A percentile compares a stretch with the other conserved stretches of the same genome.
Conservation (phyloP, 768 basidiomycete genomes). For the Thelephora ganbajun region DNA sequence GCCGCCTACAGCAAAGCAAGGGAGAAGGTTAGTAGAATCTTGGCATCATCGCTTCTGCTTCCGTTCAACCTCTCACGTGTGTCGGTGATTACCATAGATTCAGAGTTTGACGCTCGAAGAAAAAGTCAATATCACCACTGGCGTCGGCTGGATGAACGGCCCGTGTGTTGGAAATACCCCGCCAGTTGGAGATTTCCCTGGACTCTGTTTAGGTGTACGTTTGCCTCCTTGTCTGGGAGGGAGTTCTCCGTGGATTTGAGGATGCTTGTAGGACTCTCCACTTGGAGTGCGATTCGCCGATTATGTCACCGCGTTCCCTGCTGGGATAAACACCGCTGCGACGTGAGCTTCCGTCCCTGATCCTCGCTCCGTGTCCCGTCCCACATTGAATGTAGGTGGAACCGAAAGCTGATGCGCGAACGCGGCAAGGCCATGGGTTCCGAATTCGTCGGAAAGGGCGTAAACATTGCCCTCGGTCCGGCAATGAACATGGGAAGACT, state of each 20-base stretch:
- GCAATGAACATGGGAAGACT: slow-evolving; percentile 76
- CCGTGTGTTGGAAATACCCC: slow-evolving; percentile 15
- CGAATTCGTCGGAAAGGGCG: slow-evolving; percentile 76
- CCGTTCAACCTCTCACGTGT: too few relatives aligned
- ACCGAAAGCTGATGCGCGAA: slow-evolving; percentile 60
- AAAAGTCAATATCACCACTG: slow-evolving; percentile 20
- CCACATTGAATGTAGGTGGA: slow-evolving; percentile 33
- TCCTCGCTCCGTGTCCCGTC: background rate
- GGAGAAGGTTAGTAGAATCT: background rate
- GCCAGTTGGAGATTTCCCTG: slow-evolving; percentile 11
- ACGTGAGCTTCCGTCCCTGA: slow-evolving; percentile 33
- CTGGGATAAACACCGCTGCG: slow-evolving; percentile 46
- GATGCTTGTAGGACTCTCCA: slow-evolving; percentile 16
- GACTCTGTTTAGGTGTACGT: slow-evolving; percentile 13
- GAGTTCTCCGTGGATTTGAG: background rate
- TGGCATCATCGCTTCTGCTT: too few relatives aligned
- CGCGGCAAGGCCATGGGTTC: slow-evolving; percentile 70
- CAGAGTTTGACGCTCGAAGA: slow-evolving; percentile 13
- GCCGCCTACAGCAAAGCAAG: background rate
- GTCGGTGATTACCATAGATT: background rate
- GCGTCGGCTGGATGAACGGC: slow-evolving; percentile 10
- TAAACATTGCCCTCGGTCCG: slow-evolving; percentile 62
- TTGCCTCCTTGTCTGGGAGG: background rate
- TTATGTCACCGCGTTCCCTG: slow-evolving; percentile 26
- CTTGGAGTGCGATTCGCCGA: slow-evolving; percentile 29